phyloP scores from a whole-genome alignment of 768 basidiomycete species.

The Tephrocybe sp. region DNA sequence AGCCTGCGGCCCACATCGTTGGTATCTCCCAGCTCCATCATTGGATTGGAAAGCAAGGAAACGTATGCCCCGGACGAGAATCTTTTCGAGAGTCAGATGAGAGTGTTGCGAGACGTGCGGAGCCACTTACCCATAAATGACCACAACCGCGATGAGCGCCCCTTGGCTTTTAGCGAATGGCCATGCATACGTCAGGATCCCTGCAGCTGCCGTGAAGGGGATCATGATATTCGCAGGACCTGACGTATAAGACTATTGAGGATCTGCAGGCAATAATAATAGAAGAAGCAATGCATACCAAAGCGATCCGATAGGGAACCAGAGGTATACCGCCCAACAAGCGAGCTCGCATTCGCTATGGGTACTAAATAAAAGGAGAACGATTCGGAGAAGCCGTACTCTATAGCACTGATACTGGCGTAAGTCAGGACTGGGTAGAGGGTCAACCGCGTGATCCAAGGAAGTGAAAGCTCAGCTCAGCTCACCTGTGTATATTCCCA shows the following conservation, averaged over 20 bases:
- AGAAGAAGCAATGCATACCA: constrained; percentile 33
- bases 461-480: constrained; percentile 4
- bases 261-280: neutral
- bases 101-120: neutral
- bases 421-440: constrained; percentile 61
- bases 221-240: constrained; percentile 70
- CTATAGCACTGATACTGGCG: constrained; percentile 54
- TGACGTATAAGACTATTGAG: constrained; percentile 17
- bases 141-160: constrained; percentile 47
- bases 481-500: constrained; percentile 68
- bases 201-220: constrained; percentile 56
- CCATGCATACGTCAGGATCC: constrained; percentile 65
- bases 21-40: constrained; percentile 57
- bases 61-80: constrained; percentile 63
- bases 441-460: constrained; percentile 26
- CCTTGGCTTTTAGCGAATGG: constrained; percentile 50
- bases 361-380: constrained; percentile 66
- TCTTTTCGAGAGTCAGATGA: constrained; percentile 25
- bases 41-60: constrained; percentile 52
- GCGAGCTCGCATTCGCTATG: constrained; percentile 64
- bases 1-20: constrained; percentile 62
- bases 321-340: constrained; percentile 55
- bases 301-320: constrained; percentile 54
- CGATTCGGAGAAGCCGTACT: constrained; percentile 42
- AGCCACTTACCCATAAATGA: constrained; percentile 57